Conservation (phyloP, 2,329 filamentous ascomycete genomes). For the Tolypocladium amazonense region DNA sequence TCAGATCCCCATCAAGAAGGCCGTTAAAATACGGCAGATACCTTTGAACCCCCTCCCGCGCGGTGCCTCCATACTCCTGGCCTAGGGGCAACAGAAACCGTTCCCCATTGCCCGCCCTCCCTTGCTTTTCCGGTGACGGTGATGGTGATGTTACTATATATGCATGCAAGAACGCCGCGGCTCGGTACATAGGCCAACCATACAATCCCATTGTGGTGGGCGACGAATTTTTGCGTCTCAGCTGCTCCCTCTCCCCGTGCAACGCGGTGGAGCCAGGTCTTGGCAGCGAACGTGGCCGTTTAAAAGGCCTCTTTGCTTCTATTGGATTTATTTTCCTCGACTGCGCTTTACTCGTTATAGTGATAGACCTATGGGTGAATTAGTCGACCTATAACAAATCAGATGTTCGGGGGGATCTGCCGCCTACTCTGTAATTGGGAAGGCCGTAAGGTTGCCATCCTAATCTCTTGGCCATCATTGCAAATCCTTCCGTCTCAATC, state of each 20-base stretch:
- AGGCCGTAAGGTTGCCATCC: conserved; percentile 81
- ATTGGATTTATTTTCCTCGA: not conserved
- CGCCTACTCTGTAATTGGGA: conserved; percentile 86
- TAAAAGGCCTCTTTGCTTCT: not conserved
- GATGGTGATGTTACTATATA: not conserved
- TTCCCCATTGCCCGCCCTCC: not conserved
- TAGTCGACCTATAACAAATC: not conserved
- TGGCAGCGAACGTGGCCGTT: not conserved
- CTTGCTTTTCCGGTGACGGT: not conserved
- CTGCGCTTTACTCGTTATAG: conserved; percentile 62
- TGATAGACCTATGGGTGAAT: conserved; percentile 59
- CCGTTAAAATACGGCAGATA: not conserved
- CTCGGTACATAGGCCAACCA: not conserved
- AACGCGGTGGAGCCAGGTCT: not conserved
- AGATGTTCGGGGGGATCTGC: not conserved
- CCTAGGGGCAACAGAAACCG: not conserved
- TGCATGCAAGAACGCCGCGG: not conserved
- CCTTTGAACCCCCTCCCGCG: not conserved
- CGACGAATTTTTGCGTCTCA: not conserved
- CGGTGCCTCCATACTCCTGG: not conserved
- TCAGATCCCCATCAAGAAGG: not conserved
- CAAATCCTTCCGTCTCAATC: conserved; percentile 96
- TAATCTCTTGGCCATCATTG: conserved; percentile 86
- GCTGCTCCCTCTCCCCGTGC: not conserved
- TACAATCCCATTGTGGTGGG: not conserved